phyloP scores from a whole-genome alignment of 805 yeast genomes.

The Jamesozyma lodderae region DNA sequence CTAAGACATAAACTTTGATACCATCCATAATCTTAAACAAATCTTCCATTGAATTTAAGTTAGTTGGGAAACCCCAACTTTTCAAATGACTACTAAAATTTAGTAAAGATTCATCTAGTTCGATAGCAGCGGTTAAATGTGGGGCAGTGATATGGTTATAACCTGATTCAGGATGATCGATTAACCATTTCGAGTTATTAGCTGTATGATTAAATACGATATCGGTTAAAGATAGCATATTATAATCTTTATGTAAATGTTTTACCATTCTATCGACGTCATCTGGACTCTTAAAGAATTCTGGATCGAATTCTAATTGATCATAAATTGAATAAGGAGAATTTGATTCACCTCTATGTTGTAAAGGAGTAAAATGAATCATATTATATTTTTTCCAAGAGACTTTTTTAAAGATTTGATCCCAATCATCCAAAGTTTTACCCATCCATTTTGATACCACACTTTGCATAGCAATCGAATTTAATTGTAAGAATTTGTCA shows the following conservation, averaged over 20 bases:
- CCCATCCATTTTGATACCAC: conserved; percentile 93
- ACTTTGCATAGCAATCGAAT: conserved; percentile 73
- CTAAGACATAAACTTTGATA: conserved; percentile 57
- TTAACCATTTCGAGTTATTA: conserved; percentile 76
- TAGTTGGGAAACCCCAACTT: conserved; percentile 53
- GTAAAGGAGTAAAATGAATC: conserved; percentile 94
- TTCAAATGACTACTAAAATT: conserved; percentile 54
- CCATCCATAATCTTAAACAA: conserved; percentile 56
- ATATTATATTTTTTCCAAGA: conserved; percentile 79
- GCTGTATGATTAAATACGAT: conserved; percentile 95
- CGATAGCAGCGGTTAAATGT: conserved; percentile 76
- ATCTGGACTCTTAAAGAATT: conserved; percentile 43
- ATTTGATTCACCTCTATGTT: conserved; percentile 77
- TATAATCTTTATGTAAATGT: conserved; percentile 43
- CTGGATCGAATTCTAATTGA: conserved; percentile 69
- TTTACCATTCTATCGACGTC: conserved; percentile 48
- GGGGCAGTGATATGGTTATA: conserved; percentile 84
- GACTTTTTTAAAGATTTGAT: conserved; percentile 49
- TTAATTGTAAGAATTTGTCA: conserved; percentile 53
- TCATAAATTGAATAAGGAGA: conserved; percentile 91
- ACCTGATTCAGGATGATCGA: conserved; percentile 83
- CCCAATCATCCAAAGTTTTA: conserved; percentile 64
- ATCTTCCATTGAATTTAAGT: conserved; percentile 43
- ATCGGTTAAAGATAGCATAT: conserved; percentile 75
- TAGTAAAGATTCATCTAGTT: conserved; percentile 60